Conservation (phyloP, 352 stramenopile species). For the Lagenidium sp. region DNA sequence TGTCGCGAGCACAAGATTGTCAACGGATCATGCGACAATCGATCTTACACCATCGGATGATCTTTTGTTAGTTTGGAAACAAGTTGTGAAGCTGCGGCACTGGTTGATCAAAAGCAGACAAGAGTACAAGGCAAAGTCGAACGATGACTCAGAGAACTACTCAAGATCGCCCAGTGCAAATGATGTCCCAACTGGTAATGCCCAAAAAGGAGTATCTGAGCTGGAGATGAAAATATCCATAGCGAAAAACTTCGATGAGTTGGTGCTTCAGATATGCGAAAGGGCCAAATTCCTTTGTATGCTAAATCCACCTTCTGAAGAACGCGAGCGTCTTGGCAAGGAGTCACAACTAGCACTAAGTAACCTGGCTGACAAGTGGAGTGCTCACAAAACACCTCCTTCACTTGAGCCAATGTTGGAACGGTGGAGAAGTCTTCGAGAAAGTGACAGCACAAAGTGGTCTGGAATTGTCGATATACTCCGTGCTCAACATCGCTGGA, state of each 20-base stretch:
- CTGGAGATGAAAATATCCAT: slow-evolving; percentile 53
- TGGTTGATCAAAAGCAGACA: slow-evolving; percentile 80
- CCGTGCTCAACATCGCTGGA: slow-evolving; percentile 63
- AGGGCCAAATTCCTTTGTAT: slow-evolving; percentile 68
- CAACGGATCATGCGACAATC: too few species aligned
- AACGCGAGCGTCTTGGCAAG: slow-evolving; percentile 41
- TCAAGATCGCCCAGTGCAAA: background rate
- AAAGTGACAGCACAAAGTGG: slow-evolving; percentile 80
- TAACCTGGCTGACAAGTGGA: slow-evolving; percentile 84
- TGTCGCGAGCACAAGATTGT: slow-evolving; percentile 37
- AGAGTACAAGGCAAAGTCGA: slow-evolving; percentile 59
- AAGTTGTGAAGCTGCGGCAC: slow-evolving; percentile 68
- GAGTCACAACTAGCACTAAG: slow-evolving; percentile 70
- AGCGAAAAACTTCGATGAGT: slow-evolving; percentile 56
- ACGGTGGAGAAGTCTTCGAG: slow-evolving; percentile 64
- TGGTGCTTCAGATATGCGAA: slow-evolving; percentile 56
- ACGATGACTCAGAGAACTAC: slow-evolving; percentile 20
- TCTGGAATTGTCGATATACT: slow-evolving; percentile 78
- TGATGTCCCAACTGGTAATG: background rate
- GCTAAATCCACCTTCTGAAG: slow-evolving; percentile 63
- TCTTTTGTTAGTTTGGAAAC: slow-evolving; percentile 65
- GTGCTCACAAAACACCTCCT: slow-evolving; percentile 66
- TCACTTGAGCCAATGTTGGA: slow-evolving; percentile 83
- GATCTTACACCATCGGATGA: slow-evolving; percentile 67
- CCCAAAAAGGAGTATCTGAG: slow-evolving; percentile 1